Evolutionary conservation across 75 land plant species (phyloP).

Genomic region (Sequoia sempervirens): DNA sequence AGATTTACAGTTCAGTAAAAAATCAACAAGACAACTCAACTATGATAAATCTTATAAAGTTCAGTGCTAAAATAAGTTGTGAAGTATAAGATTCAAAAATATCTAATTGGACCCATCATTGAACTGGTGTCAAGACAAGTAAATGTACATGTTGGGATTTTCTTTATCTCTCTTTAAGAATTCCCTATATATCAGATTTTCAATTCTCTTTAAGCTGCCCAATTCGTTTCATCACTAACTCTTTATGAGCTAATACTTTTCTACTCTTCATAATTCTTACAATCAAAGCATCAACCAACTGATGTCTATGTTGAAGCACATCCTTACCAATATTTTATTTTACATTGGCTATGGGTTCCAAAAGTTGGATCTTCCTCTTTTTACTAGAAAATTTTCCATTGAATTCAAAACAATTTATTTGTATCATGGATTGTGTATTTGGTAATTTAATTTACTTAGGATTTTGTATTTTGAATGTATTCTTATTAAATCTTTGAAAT

Average conservation of each 20-base stretch:
- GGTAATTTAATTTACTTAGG: constrained; percentile 22
- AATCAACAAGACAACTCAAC: too few species aligned
- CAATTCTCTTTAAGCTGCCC: constrained; percentile 46
- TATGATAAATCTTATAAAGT: too few species aligned
- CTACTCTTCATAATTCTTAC: constrained; percentile 95
- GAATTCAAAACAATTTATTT: constrained; percentile 74
- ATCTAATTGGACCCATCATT: neutral
- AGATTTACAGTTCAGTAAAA: too few species aligned
- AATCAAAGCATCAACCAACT: constrained; percentile 85
- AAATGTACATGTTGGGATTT: constrained; percentile 69
- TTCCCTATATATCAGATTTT: constrained; percentile 36
- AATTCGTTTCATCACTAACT: constrained; percentile 75
- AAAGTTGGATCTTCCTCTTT: constrained; percentile 31
- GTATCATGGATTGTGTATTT: constrained; percentile 26
- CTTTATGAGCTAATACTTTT: constrained; percentile 69
- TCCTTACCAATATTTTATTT: constrained; percentile 86
- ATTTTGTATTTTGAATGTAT: constrained; percentile 84
- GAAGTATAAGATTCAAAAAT: too few species aligned
- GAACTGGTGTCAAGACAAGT: constrained; percentile 44
- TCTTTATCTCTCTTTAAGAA: constrained; percentile 80
- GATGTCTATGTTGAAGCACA: constrained; percentile 78
- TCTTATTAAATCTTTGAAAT: too few species aligned
- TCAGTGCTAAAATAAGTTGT: too few species aligned
- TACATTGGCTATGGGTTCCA: constrained; percentile 51
- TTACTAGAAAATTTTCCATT: constrained; percentile 80